Evolutionary conservation across 495 filamentous ascomycete genomes (phyloP).

Genomic region (Bryoglossum gracile): DNA sequence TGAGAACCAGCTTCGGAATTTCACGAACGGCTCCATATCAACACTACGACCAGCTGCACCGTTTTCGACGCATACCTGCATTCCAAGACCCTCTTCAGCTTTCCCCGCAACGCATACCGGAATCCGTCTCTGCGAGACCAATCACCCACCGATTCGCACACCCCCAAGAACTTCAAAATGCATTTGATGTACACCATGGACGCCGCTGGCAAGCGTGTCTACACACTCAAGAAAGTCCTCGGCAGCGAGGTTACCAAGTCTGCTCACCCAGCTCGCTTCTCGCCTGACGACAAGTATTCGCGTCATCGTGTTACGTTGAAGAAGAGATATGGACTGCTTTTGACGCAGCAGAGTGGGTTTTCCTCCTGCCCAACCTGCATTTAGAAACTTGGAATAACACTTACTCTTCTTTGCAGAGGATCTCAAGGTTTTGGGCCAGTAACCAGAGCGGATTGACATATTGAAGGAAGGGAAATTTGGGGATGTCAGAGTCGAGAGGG

Average conservation of each 20-base stretch:
- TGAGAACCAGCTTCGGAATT: too few species aligned
- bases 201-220: constrained; percentile 69
- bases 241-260: constrained; percentile 81
- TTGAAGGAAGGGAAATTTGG: background rate
- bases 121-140: too few species aligned
- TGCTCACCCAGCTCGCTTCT: constrained; percentile 94
- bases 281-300: constrained; percentile 96
- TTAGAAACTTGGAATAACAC: background rate
- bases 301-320: constrained; percentile 89
- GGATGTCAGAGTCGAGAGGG: too few species aligned
- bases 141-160: too few species aligned
- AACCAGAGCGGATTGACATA: background rate
- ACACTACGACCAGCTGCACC: too few species aligned
- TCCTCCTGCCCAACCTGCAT: background rate
- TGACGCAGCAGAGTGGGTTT: constrained; percentile 73
- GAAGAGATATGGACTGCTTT: constrained; percentile 78
- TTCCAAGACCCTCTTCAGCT: too few species aligned
- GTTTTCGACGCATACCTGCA: too few species aligned
- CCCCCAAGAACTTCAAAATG: constrained; percentile 46
- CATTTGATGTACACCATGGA: constrained; percentile 86
- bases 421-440: constrained; percentile 35
- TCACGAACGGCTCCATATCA: too few species aligned
- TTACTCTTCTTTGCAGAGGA: constrained; percentile 27
- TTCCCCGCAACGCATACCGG: too few species aligned
- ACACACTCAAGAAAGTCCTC: constrained; percentile 81